Conservation (phyloP, 202 grass and related monocot species). For the Zoysia matrella region DNA sequence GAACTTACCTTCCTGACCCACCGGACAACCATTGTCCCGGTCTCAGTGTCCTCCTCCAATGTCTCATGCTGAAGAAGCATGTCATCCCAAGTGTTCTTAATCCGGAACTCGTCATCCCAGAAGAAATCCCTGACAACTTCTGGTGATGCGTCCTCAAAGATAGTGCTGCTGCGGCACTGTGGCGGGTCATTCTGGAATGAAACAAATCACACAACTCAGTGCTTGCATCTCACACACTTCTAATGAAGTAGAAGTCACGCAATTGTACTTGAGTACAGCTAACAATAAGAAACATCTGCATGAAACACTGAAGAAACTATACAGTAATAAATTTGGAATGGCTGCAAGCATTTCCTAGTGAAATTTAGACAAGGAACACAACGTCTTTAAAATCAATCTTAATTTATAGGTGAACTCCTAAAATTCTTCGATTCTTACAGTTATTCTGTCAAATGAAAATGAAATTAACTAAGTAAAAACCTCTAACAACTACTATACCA, state of each 20-base stretch:
- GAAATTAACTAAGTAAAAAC: not conserved
- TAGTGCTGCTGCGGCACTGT: slow-evolving; percentile 81
- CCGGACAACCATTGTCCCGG: slow-evolving; percentile 80
- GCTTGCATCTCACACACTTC: not conserved
- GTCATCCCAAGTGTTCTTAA: slow-evolving; percentile 81
- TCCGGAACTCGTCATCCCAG: slow-evolving; percentile 96
- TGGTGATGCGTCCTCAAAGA: slow-evolving; percentile 77
- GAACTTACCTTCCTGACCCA: slow-evolving; percentile 77
- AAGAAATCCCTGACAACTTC: slow-evolving; percentile 92
- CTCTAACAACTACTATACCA: not conserved
- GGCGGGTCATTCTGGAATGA: slow-evolving; percentile 65
- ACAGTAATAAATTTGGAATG: too few species aligned
- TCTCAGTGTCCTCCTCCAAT: slow-evolving; percentile 70
- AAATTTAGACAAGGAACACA: not conserved
- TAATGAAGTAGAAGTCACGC: too few species aligned
- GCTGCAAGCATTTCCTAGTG: too few species aligned
- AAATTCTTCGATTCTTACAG: not conserved
- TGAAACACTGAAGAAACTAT: too few species aligned
- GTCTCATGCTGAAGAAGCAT: slow-evolving; percentile 83
- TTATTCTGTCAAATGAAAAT: not conserved
- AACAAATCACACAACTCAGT: slow-evolving; percentile 16
- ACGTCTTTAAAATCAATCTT: not conserved
- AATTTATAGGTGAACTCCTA: not conserved
- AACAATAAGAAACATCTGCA: too few species aligned
- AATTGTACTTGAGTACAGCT: too few species aligned